phyloP scores from a whole-genome alignment of 2,329 filamentous ascomycete species.

The Diaporthe citrichinensis region DNA sequence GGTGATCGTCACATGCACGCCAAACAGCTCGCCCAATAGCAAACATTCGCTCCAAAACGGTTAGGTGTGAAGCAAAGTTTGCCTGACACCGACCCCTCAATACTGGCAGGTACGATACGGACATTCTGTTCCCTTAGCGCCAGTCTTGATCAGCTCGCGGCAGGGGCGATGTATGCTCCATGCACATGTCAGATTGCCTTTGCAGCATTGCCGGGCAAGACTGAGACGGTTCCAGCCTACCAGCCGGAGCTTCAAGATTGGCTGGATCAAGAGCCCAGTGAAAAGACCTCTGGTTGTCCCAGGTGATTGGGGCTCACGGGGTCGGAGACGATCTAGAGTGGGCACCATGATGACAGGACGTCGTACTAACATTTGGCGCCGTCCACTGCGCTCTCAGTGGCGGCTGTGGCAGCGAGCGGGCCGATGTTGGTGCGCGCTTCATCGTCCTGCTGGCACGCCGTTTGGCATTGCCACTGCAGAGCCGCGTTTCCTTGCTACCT shows the following conservation, averaged over 20 bases:
- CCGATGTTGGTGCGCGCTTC: constrained; percentile 25
- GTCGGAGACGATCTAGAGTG: not conserved
- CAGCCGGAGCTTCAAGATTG: not conserved
- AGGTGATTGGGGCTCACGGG: too few species aligned
- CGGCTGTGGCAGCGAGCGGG: constrained; percentile 16
- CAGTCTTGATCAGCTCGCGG: not conserved
- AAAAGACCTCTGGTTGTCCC: too few species aligned
- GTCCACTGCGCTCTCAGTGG: not conserved
- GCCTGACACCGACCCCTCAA: not conserved
- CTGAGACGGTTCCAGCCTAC: not conserved
- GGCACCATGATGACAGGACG: constrained; percentile 11
- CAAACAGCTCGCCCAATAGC: not conserved
- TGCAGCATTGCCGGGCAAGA: not conserved
- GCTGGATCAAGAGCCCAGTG: not conserved
- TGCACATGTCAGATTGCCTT: constrained; percentile 1
- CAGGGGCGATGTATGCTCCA: not conserved
- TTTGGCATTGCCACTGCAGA: not conserved
- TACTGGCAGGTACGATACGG: too few species aligned
- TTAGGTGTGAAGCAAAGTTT: not conserved
- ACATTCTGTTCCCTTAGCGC: not conserved
- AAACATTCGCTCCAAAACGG: not conserved
- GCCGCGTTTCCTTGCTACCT: not conserved
- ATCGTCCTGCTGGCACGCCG: not conserved
- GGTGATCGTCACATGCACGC: not conserved
- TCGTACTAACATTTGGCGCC: constrained; percentile 8